phyloP scores from a whole-genome alignment of 768 basidiomycete genomes.

The Phaffia tasmanica region DNA sequence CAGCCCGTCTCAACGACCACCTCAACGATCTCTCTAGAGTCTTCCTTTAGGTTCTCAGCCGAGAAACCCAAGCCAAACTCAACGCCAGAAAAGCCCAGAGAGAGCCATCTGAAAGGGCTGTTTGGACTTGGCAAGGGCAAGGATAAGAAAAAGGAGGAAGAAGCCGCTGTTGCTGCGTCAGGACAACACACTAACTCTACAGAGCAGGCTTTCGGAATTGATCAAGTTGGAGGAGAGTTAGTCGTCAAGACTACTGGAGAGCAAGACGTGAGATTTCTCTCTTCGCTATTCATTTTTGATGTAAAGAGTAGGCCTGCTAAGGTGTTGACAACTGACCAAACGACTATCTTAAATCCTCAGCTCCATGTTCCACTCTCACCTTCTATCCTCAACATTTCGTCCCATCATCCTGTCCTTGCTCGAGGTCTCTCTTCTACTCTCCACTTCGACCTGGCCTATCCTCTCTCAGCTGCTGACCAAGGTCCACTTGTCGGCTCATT shows the following conservation, averaged over 20 bases:
- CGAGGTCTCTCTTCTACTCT: neutral
- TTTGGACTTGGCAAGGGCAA: conserved; percentile 9
- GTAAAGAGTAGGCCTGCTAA: too few relatives aligned
- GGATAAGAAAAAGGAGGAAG: conserved; percentile 10
- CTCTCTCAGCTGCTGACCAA: neutral
- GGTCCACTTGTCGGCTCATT: too few relatives aligned
- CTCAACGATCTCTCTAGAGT: too few relatives aligned
- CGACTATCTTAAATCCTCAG: too few relatives aligned
- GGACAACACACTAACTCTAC: neutral
- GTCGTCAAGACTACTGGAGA: conserved; percentile 4
- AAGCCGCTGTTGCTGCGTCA: conserved; percentile 6
- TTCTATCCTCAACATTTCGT: conserved; percentile 3
- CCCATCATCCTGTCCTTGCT: conserved; percentile 7
- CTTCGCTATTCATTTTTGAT: too few relatives aligned
- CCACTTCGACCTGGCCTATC: conserved; percentile 6
- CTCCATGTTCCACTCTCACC: neutral
- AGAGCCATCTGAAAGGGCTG: neutral
- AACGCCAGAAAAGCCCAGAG: conserved; percentile 6
- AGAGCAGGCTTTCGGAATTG: neutral
- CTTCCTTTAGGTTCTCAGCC: too few relatives aligned
- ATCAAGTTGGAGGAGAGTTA: conserved; percentile 6
- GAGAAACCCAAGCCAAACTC: neutral
- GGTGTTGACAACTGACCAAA: too few relatives aligned
- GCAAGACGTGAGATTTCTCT: neutral
- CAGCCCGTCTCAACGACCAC: neutral